phyloP scores from a whole-genome alignment of 257 asterid genomes.

The Catharanthus roseus region DNA sequence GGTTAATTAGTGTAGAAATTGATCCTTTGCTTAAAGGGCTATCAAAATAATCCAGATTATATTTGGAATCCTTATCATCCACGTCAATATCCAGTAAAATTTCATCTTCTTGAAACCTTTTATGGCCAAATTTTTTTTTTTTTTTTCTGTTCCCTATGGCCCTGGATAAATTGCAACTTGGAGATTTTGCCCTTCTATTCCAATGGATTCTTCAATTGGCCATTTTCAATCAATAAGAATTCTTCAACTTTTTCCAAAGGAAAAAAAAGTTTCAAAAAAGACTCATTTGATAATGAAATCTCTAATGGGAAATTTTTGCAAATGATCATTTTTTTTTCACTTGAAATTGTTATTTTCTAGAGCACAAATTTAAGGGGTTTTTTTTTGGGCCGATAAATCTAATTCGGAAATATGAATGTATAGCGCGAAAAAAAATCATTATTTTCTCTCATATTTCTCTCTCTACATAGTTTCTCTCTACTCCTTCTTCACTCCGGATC shows the following conservation, averaged over 20 bases:
- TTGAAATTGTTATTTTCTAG: too few species aligned
- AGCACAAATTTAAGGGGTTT: too few species aligned
- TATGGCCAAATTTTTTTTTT: constrained; percentile 25
- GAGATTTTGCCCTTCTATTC: constrained; percentile 18
- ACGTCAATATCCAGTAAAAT: constrained; percentile 24
- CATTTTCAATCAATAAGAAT: constrained; percentile 1
- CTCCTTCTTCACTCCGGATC: too few species aligned
- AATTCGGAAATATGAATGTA: too few species aligned
- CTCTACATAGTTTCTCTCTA: too few species aligned
- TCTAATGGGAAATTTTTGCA: neutral
- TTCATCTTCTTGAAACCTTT: constrained; percentile 30
- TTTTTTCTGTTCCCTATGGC: constrained; percentile 11
- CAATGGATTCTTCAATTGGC: constrained; percentile 24
- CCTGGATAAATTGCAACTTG: constrained; percentile 30
- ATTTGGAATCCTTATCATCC: constrained; percentile 53
- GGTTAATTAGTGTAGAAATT: neutral
- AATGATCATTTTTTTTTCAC: too few species aligned
- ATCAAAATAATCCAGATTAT: constrained; percentile 20
- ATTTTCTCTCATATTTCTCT: too few species aligned
- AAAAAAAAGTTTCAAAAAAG: neutral
- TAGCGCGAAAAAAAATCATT: too few species aligned
- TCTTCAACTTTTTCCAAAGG: neutral
- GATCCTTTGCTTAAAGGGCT: constrained; percentile 18
- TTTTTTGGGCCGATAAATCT: too few species aligned
- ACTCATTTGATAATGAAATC: neutral